These are phyloP conservation scores for Cyclaneusma minus DNA, from an alignment of 2,329 filamentous ascomycete species.

Conservation along the genomic window DNA sequence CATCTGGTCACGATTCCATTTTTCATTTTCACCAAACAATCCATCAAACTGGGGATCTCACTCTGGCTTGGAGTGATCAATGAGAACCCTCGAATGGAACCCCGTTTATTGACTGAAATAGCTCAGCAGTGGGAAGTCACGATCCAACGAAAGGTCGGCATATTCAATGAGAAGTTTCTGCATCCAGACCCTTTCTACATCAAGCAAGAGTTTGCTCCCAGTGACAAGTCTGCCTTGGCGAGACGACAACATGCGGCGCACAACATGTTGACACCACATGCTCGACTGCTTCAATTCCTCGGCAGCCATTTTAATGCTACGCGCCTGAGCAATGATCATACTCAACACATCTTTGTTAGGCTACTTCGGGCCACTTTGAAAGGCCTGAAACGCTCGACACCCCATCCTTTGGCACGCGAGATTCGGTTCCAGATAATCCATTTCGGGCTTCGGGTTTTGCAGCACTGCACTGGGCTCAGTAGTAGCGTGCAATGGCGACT, in stretches of 20 bases:
- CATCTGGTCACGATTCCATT: constrained; percentile 90
- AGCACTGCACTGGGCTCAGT: constrained; percentile 52
- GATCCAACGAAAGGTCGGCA: constrained; percentile 58
- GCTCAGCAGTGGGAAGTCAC: constrained; percentile 83
- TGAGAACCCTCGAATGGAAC: constrained; percentile 79
- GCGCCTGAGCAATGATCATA: constrained; percentile 68
- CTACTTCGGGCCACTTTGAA: constrained; percentile 67
- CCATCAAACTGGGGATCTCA: constrained; percentile 88
- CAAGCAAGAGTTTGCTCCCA: constrained; percentile 85
- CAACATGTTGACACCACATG: constrained; percentile 74
- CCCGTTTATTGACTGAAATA: constrained; percentile 73
- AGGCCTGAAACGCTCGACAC: constrained; percentile 51
- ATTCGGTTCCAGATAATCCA: constrained; percentile 80
- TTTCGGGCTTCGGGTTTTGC: constrained; percentile 66
- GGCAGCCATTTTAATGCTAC: constrained; percentile 91
- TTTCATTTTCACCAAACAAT: constrained; percentile 81
- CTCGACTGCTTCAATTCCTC: constrained; percentile 74
- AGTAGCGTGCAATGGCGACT: constrained; percentile 57
- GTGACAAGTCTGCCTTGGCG: constrained; percentile 59
- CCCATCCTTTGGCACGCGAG: constrained; percentile 80
- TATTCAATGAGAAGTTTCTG: constrained; percentile 62
- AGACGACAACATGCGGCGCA: constrained; percentile 68
- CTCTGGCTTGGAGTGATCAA: constrained; percentile 96
- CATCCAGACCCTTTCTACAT: constrained; percentile 81
- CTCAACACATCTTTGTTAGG: constrained; percentile 67